Base-by-base conservation (phyloP, 2,329 filamentous ascomycete genomes). In the Sporothrix luriei region DNA sequence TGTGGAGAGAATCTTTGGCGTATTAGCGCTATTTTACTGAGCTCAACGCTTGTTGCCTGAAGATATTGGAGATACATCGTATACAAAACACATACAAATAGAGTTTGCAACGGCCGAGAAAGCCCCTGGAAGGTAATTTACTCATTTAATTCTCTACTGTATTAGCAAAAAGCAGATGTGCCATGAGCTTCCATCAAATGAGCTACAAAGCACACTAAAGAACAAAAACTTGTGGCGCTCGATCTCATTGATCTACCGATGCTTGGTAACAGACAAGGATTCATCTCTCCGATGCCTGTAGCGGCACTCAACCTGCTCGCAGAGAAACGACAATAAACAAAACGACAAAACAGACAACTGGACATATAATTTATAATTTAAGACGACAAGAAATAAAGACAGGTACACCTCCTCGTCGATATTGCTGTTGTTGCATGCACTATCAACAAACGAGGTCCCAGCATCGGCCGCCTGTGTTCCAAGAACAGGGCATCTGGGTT, bases 401-500 rank as follows among this genome's bases (percentile, higher is more conserved):
- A 59, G 40, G 38, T 21, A 1, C 16, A 38, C 33, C 21, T 10
- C 21, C 16, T 43, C 7, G 11, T 21, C 38, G 5, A 43, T 40
- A 61, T 43, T 61, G n/a, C n/a, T 11, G 43, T 5, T 14, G 40
- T 29, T 46, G 38, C 26, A 24, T 40, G 46, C 48, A 40, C 29
- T 52, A 40, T 66, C 48, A 24, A 66, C 46, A 66, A 40, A 52
- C 62, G 29, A 52, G 48, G 48, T 4, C 48, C 29, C 46, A 52
- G 24, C 26, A 52, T 43, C 26, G 62, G 48, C 62, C 48, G 62
- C 48, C 54, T 29, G 29, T 26, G 62, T 66, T 66, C 62, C 48
- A 52, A 66, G 62, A 66, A 66, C 62, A 54, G 62, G 48, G 62
- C 62, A 33, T 52, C 62, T 66, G 62, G 62, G 48, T 40, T 52